These are phyloP conservation scores for Solanum rostratum DNA, from an alignment of 257 asterid genomes.

Conservation along the genomic window DNA sequence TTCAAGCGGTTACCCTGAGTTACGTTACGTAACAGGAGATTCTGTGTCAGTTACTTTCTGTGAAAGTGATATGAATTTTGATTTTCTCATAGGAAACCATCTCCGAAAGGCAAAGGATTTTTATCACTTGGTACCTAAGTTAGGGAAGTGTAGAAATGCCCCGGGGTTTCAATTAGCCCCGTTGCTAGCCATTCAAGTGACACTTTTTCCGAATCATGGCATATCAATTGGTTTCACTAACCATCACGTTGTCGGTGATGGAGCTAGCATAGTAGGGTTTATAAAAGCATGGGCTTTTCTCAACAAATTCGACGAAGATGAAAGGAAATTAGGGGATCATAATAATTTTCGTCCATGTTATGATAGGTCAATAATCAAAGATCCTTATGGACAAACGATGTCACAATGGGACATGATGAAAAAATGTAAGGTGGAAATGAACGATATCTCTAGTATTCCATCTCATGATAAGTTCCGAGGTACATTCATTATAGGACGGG, in stretches of 20 bases:
- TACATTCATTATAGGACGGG: not conserved
- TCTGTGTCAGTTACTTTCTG: not conserved
- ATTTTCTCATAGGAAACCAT: not conserved
- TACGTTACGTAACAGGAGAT: not conserved
- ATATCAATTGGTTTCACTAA: not conserved
- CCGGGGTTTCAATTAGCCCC: not conserved
- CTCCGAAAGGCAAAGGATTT: not conserved
- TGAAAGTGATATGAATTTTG: not conserved
- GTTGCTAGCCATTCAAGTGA: not conserved
- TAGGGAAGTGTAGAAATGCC: not conserved
- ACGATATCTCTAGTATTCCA: not conserved
- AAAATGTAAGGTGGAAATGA: not conserved
- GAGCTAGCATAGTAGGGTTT: not conserved
- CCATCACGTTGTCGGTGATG: conserved; percentile 3
- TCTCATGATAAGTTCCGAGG: conserved; percentile 3
- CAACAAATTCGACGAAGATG: not conserved
- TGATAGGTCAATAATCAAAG: conserved; percentile 1
- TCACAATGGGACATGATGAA: conserved; percentile 1
- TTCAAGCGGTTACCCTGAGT: rapidly evolving
- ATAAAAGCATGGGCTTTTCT: not conserved
- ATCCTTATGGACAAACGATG: not conserved
- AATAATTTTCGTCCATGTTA: not conserved
- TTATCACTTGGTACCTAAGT: not conserved
- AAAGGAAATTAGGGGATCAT: not conserved
- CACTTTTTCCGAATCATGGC: not conserved